A percentile compares a stretch with the other conserved stretches of the same genome.
Conservation (phyloP, 805 yeast species). For the Isabelozyma gotoi region DNA sequence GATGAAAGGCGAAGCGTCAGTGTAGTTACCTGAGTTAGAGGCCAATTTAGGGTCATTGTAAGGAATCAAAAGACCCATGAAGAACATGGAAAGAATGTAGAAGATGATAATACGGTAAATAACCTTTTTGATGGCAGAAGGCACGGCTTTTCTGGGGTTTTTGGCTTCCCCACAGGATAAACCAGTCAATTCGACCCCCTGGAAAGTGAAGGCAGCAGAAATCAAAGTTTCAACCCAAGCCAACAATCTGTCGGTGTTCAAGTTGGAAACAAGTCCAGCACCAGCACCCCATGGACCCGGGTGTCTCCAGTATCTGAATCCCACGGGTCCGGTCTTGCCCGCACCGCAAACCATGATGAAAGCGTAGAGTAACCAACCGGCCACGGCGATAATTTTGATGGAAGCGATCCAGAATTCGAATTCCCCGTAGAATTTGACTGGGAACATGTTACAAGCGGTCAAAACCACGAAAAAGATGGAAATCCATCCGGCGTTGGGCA, state of each 20-base stretch:
- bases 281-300: slow-evolving; percentile 80
- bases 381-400: slow-evolving; percentile 64
- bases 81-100: slow-evolving; percentile 63
- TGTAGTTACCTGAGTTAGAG: slow-evolving; percentile 33
- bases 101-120: slow-evolving; percentile 64
- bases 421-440: slow-evolving; percentile 73
- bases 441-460: slow-evolving; percentile 56
- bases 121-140: slow-evolving; percentile 70
- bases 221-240: slow-evolving; percentile 72
- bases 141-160: slow-evolving; percentile 69
- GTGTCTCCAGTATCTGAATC: slow-evolving; percentile 78
- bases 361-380: slow-evolving; percentile 69
- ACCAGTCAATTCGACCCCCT: slow-evolving; percentile 78
- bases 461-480: slow-evolving; percentile 60
- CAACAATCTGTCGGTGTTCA: slow-evolving; percentile 56
- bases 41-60: slow-evolving; percentile 58
- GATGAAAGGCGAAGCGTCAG: slow-evolving; percentile 66
- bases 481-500: slow-evolving; percentile 75
- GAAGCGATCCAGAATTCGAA: slow-evolving; percentile 73
- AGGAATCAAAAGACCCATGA: slow-evolving; percentile 71
- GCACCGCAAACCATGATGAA: slow-evolving; percentile 73
- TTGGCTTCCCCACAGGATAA: slow-evolving; percentile 72
- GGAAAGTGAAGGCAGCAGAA: slow-evolving; percentile 77
- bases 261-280: slow-evolving; percentile 42
- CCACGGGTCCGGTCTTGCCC: slow-evolving; percentile 66